Evolutionary conservation across 345 rosid species (phyloP), one percentile per base, ranked within the genome.

Genomic region (Excoecaria cochinchinensis): DNA sequence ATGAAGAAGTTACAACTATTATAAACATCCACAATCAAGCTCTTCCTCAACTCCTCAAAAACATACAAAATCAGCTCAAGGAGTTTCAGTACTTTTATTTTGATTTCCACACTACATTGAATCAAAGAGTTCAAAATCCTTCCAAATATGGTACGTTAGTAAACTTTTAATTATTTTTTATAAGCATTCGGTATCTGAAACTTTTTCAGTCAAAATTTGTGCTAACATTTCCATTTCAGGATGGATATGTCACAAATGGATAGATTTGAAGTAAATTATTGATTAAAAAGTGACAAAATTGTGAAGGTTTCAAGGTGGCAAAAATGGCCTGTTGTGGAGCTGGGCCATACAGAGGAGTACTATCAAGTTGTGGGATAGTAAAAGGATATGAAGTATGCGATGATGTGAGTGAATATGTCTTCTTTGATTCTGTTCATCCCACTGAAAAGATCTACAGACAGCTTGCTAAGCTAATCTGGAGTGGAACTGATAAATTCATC

Each of bases 251-350:
- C 46, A 4, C 8, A 4, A 42, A 42, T 44, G 47, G 6, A 8
- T 1, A 44, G 10, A 44, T 44, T 10, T 44, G 10, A 6, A 44
- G 1, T 44, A 10, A 44, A 44, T 10, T 44, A 44, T 44, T 44
- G 10, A 44, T 6, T 6, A 44, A 44, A 8, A 6, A 44, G 10
- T 1, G 48, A 44, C 10, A 44, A 6, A 44, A 5, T 36, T 31
- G 46, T 62, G 44, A 62, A 74, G 60, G 51, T 48, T 74, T 72
- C 48, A 40, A 74, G 51, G 12, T 39, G 69, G 24, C 69, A 6
- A 77, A 81, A 39, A 79, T 66, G 63, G 96, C 92, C 56, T 94
- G 95, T 59, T 92, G 97, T 73, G 98, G 98, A 38, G 78, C 84
- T 31, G 96, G 97, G 56, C 51, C 38, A 53, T 87, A 48, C 73